A percentile compares a stretch with the other conserved stretches of the same genome.
Evolutionary conservation across 2,329 filamentous ascomycete species (phyloP).

Genomic region (Fusarium torreyae): DNA sequence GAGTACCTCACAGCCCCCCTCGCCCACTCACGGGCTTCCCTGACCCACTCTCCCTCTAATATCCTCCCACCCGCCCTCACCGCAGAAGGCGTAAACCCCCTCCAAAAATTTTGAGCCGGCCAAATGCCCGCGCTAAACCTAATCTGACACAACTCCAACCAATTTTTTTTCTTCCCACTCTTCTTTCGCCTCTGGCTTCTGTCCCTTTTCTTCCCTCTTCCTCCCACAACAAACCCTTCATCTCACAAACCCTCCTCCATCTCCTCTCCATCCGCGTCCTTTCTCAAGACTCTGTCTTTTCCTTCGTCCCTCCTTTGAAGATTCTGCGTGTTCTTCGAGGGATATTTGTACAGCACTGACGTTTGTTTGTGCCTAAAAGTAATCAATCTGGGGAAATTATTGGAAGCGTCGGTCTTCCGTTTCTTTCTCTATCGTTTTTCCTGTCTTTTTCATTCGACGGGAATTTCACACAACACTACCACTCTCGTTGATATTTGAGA

Average conservation of each 20-base stretch:
- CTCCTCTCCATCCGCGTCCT: slow-evolving; percentile 52
- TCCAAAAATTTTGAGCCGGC: slow-evolving; percentile 48
- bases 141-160: slow-evolving; percentile 52
- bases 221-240: slow-evolving; percentile 55
- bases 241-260: slow-evolving; percentile 51
- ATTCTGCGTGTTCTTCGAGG: slow-evolving; percentile 62
- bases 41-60: slow-evolving; percentile 46
- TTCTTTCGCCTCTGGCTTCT: slow-evolving; percentile 54
- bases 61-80: slow-evolving; percentile 44
- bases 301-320: slow-evolving; percentile 65
- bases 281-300: slow-evolving; percentile 55
- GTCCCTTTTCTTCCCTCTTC: slow-evolving; percentile 53
- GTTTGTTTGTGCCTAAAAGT: slow-evolving; percentile 52
- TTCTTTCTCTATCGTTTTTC: slow-evolving; percentile 52
- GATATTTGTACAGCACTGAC: slow-evolving; percentile 54
- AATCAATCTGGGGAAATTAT: slow-evolving; percentile 54
- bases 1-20: slow-evolving; percentile 34
- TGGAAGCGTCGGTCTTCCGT: slow-evolving; percentile 54
- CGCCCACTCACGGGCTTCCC: slow-evolving; percentile 50
- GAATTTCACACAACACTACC: slow-evolving; percentile 45
- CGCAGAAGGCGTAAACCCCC: slow-evolving; percentile 48
- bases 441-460: slow-evolving; percentile 53
- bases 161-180: slow-evolving; percentile 57
- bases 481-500: slow-evolving; percentile 51
- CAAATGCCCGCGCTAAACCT: slow-evolving; percentile 51